phyloP scores from a whole-genome alignment of 345 rosid species.

The Aquilaria yunnanensis region DNA sequence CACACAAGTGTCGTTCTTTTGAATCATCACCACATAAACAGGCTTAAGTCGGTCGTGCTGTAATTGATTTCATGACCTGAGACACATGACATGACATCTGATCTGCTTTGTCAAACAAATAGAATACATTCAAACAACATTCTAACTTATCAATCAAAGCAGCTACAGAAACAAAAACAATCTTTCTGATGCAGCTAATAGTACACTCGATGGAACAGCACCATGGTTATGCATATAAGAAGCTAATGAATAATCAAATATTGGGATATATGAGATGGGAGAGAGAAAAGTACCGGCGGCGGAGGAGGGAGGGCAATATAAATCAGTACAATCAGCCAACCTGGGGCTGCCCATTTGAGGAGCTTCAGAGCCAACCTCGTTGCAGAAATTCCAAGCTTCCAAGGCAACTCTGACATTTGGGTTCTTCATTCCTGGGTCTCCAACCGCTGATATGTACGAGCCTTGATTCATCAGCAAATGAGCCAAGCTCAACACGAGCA shows the following conservation, averaged over 20 bases:
- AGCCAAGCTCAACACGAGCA: not conserved
- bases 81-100: no score
- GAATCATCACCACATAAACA: no score
- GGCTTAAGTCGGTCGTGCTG: not conserved
- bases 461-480: conserved; percentile 1
- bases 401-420: conserved; percentile 43
- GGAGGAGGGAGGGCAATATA: conserved; percentile 20
- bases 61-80: no score
- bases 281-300: conserved; percentile 20
- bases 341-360: conserved; percentile 57
- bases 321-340: conserved; percentile 53
- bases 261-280: not conserved
- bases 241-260: not conserved
- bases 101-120: no score
- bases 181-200: not conserved
- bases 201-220: not conserved
- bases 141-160: no score
- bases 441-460: conserved; percentile 34
- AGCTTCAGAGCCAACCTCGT: conserved; percentile 57
- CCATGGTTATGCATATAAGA: not conserved
- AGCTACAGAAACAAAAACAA: not conserved
- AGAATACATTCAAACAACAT: no score
- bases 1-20: no score
- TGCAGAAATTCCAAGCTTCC: conserved; percentile 68
- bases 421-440: conserved; percentile 58